Percentiles rank a stretch among this genome's conserved stretches.
Evolutionary conservation across 108 stramenopile species (phyloP).

Genomic region (Pseudonitzschia multiseries): DNA sequence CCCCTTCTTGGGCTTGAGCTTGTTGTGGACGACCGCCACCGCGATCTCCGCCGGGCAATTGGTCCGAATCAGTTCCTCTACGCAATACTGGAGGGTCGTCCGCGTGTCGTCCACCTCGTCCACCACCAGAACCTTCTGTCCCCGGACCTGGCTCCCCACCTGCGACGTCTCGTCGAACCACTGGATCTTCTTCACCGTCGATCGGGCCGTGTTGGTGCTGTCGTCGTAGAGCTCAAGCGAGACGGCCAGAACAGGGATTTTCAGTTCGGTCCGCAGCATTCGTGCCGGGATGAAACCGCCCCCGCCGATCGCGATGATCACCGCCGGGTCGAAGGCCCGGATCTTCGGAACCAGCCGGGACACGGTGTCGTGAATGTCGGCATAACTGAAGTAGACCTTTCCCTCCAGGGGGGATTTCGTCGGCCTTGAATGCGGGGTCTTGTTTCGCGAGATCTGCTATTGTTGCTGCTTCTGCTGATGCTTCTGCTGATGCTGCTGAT

Average conservation of each 20-base stretch:
- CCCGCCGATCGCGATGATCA: constrained; percentile 53
- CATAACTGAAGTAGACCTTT: constrained; percentile 48
- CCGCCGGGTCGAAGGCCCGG: constrained; percentile 29
- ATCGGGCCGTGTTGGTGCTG: constrained; percentile 26
- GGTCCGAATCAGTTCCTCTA: constrained; percentile 25
- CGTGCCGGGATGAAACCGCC: constrained; percentile 52
- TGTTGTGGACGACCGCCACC: constrained; percentile 50
- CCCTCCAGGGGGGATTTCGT: constrained; percentile 26
- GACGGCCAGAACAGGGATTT: constrained; percentile 44
- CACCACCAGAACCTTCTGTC: constrained; percentile 41
- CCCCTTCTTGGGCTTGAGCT: constrained; percentile 39
- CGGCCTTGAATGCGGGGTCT: neutral
- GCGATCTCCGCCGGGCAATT: constrained; percentile 25
- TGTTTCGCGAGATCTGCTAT: neutral
- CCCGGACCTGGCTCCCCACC: constrained; percentile 28
- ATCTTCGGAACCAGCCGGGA: constrained; percentile 26
- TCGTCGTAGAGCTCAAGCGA: constrained; percentile 48
- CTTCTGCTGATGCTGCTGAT: too few species aligned
- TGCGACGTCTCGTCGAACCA: constrained; percentile 39
- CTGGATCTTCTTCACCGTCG: constrained; percentile 25
- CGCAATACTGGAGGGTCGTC: constrained; percentile 40
- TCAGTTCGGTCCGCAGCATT: constrained; percentile 42
- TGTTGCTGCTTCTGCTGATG: too few species aligned
- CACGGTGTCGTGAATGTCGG: constrained; percentile 41
- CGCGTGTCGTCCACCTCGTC: constrained; percentile 55